Percentiles rank a stretch among this genome's conserved stretches.
Evolutionary conservation across 2,329 filamentous ascomycete genomes (phyloP).

Genomic region (Microcera coccophila): DNA sequence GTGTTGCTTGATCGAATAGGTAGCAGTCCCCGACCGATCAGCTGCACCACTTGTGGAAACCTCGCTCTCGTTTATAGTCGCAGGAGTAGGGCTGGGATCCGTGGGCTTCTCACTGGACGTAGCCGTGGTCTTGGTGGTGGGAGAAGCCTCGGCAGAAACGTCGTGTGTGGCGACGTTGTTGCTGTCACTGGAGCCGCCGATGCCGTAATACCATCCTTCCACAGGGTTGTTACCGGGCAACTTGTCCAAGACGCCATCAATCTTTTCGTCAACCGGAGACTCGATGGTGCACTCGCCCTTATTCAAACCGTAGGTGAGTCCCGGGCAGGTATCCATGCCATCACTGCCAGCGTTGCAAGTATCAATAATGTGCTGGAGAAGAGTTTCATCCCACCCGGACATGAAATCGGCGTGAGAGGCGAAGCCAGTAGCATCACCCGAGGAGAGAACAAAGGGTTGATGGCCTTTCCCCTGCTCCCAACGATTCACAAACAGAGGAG

Average conservation of each 20-base stretch:
- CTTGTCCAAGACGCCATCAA: slow-evolving; percentile 40
- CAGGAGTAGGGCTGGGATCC: slow-evolving; percentile 4
- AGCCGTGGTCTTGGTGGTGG: neutral
- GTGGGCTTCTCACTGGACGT: slow-evolving; percentile 1
- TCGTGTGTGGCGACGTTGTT: neutral
- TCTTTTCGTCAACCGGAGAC: slow-evolving; percentile 44
- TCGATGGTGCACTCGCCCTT: slow-evolving; percentile 48
- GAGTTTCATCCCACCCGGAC: slow-evolving; percentile 64
- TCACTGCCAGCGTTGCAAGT: slow-evolving; percentile 57
- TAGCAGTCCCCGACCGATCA: slow-evolving; percentile 12
- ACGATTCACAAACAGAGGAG: slow-evolving; percentile 46
- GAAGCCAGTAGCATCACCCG: slow-evolving; percentile 67
- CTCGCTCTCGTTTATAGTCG: slow-evolving; percentile 12
- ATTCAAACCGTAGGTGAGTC: slow-evolving; percentile 52
- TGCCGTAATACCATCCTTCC: slow-evolving; percentile 49
- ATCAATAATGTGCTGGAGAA: slow-evolving; percentile 64
- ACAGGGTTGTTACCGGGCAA: slow-evolving; percentile 56
- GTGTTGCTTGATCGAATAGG: slow-evolving; percentile 9
- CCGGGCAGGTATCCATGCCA: slow-evolving; percentile 61
- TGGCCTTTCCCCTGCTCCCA: slow-evolving; percentile 52
- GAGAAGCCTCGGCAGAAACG: slow-evolving; percentile 3
- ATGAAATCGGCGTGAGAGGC: slow-evolving; percentile 70
- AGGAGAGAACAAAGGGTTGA: slow-evolving; percentile 65
- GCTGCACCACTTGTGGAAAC: slow-evolving; percentile 1
- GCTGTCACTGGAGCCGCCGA: slow-evolving; percentile 9